Base-by-base conservation (phyloP, 148 eudicot genomes). In the Rhododendron kiyosumense region DNA sequence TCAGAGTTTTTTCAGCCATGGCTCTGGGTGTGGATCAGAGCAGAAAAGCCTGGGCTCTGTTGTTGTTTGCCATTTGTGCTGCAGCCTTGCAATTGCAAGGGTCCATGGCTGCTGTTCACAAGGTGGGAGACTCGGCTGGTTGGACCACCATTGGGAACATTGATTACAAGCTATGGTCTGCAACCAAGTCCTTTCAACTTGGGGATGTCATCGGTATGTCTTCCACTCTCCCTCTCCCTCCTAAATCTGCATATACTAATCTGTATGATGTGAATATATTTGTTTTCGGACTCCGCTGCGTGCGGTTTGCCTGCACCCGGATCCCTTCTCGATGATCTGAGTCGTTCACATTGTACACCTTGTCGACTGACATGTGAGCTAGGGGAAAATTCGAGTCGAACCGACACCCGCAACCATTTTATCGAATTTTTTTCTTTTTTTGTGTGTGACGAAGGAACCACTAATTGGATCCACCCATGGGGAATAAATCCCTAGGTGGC, bases 141-240 rank as follows among this genome's bases (percentile, higher is more conserved):
- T 96, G 99, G 99, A 96, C 99, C 69, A 96, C 94, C 36, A 91
- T 94, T 57, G 98, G 98, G 30, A 93, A 93, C 74, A 86, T 95
- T 52, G 90, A 96, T 86, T 96, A 96, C 93, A 96, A 91, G 84
- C 83, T 67, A 18, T 96, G 99, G 99, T 90, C 99, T 86, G 93
- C 94, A 46, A 89, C 90, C 41, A 94, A 95, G 80, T 90, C 92
- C 80, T 96, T 96, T 65, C 90, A 54, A 51, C 63, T 95, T 57
- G 98, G 97, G 73, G 99, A 96, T 89, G 84, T 92, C 45, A 92
- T 95, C 49, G 84, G 99, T 95, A 91, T 22, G 90, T 67, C 84
- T 54, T 46, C 69, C 57, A 13, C 81, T 17, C 63, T 36, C 45
- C 77, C 15, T 49, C 52, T 36, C 51, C 61, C 5, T 22, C 24